Evolutionary conservation across 805 yeast species (phyloP).

Genomic region (Starmerella vitae): DNA sequence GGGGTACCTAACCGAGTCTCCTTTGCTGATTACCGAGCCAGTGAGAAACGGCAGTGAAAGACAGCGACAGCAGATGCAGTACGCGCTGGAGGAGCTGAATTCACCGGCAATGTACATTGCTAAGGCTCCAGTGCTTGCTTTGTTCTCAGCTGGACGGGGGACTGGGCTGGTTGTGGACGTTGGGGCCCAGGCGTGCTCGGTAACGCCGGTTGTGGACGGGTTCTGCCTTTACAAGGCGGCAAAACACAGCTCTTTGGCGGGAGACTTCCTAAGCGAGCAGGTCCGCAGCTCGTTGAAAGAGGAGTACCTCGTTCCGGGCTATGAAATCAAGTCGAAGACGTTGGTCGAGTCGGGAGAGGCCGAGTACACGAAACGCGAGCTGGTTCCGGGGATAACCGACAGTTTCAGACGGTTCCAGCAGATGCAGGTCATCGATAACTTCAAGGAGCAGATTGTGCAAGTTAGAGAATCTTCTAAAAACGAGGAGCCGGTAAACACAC

Average conservation of each 20-base stretch:
- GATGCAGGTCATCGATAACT: slow-evolving; percentile 47
- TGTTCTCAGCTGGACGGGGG: slow-evolving; percentile 81
- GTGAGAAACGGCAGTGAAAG: slow-evolving; percentile 64
- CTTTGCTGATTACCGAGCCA: slow-evolving; percentile 73
- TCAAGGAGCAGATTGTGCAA: slow-evolving; percentile 42
- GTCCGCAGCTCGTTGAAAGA: slow-evolving; percentile 33
- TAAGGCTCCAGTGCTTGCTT: slow-evolving; percentile 72
- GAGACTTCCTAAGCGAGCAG: slow-evolving; percentile 44
- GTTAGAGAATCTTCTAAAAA: slow-evolving; percentile 30
- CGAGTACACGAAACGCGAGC: slow-evolving; percentile 23
- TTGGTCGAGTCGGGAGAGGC: slow-evolving; percentile 26
- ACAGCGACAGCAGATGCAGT: slow-evolving; percentile 57
- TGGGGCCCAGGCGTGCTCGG: slow-evolving; percentile 66
- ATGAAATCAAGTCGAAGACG: slow-evolving; percentile 37
- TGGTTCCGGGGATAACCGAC: slow-evolving; percentile 27
- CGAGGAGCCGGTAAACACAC: slow-evolving; percentile 20
- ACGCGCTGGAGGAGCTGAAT: slow-evolving; percentile 50
- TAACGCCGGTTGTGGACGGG: slow-evolving; percentile 33
- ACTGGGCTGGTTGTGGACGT: slow-evolving; percentile 74
- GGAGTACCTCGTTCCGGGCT: slow-evolving; percentile 34
- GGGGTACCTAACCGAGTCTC: slow-evolving; percentile 42
- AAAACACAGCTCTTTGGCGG: slow-evolving; percentile 58
- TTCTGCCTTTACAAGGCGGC: slow-evolving; percentile 34
- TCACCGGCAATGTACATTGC: slow-evolving; percentile 74
- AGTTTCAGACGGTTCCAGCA: slow-evolving; percentile 46